These are phyloP conservation scores for Coniella vitis DNA, from an alignment of 2,329 filamentous ascomycete genomes.

Conservation along the genomic window DNA sequence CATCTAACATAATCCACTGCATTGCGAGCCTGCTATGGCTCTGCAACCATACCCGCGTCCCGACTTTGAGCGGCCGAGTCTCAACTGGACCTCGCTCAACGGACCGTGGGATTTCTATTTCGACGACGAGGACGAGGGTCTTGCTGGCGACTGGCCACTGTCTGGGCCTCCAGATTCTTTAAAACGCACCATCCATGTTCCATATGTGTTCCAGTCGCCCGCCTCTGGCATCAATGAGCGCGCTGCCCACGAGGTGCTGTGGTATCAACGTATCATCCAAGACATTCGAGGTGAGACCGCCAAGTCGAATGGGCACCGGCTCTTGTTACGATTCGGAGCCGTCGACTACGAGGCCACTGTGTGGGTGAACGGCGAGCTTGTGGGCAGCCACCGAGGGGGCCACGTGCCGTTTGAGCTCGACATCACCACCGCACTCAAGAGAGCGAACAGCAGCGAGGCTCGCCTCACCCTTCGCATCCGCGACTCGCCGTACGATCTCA, in stretches of 20 bases:
- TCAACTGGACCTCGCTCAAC: constrained; percentile 55
- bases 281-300: constrained; percentile 42
- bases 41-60: constrained; percentile 49
- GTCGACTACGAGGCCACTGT: constrained; percentile 55
- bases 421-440: constrained; percentile 40
- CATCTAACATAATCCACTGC: too few species aligned
- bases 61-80: constrained; percentile 50
- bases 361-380: constrained; percentile 46
- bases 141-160: constrained; percentile 46
- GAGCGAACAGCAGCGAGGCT: constrained; percentile 21
- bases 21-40: not conserved
- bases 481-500: constrained; percentile 58
- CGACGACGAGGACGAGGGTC: constrained; percentile 56
- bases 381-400: constrained; percentile 50
- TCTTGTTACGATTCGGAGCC: constrained; percentile 51
- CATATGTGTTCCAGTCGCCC: constrained; percentile 58
- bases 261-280: constrained; percentile 52
- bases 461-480: constrained; percentile 51
- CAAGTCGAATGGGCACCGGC: constrained; percentile 31
- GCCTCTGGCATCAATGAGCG: constrained; percentile 57
- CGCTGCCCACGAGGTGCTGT: constrained; percentile 59
- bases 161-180: constrained; percentile 40
- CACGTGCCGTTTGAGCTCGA: constrained; percentile 55
- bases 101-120: constrained; percentile 59
- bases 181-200: constrained; percentile 52